Base-by-base conservation (phyloP, 371 early-diverging fungal genomes). In the Haplosporangium sp. region DNA sequence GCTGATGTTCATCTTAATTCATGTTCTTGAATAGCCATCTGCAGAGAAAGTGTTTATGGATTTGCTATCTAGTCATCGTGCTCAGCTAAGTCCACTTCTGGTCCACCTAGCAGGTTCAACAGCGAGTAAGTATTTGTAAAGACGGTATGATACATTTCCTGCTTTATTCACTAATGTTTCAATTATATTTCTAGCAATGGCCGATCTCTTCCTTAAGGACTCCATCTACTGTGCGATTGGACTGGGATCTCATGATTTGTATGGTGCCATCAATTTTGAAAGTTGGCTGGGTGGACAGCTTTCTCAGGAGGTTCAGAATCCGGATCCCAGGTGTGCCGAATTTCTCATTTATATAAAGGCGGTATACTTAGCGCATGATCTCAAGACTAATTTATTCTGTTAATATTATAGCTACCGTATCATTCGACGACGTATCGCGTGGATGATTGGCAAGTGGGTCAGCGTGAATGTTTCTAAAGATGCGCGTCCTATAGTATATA, bases 391-490 rank as follows among this genome's bases (percentile, higher is more conserved):
- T 15, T 55, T 55, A 55, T 34, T 34, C 20, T 52, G 52, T 42
- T 35, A 11, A n/a, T 27, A 13, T 44, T 35, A 61, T 71, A 92
- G 91, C 45, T 85, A 85, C 47, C 90, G 86, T 27, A 78, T 94
- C 9, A 77, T 96, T 35, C 89, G 91, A 48, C 89, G 95, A 50
- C 89, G 97, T 17, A 91, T 95, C 19, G 92, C 93, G 5, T 92
- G 93, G 93, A 82, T 97, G 60, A 86, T 96, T 50, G 94, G 95
- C n/a, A 87, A 89, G 74, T 97, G 96, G 96, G 89, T 96, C 20
- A 86, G 86, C 8, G 95, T 96, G 67, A 93, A 96, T 40, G 84
- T 92, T 37, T 88, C 91, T 45, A 89, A 90, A 10, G 86, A 88
- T 0, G 85, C 90, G 48, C 88, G 94, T 10, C 87, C 89, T 19